Evolutionary conservation across 1,139 yeast genomes (phyloP), one percentile per base, ranked within the genome.

Genomic region (Pichia norvegensis): DNA sequence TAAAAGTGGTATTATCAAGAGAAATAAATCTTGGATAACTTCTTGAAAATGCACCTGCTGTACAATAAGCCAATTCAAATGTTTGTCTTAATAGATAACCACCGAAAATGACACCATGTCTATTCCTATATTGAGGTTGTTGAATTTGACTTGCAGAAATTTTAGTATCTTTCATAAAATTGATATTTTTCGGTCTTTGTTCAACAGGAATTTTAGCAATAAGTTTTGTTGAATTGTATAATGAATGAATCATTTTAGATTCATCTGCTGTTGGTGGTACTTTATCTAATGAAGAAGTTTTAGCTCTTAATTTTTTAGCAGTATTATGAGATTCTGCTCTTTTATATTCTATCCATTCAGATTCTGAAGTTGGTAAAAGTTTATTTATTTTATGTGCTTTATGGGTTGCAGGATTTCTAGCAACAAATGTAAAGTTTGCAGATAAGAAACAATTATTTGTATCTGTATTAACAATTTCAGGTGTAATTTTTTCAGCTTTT

Each of bases 121-220:
- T 78, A 69, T 88, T 88, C 66, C 97, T 78, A 67, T 87, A 88
- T 67, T 88, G 97, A 2, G 97, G 97, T 67, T 88, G 97, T 94
- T 88, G 90, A 66, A 88, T 81, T 56, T 81, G 72, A 7, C 96
- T 85, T 9, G 95, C 84, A 45, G 74, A 70, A 47, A 85, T 74
- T 42, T 66, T 66, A 1, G 96, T 81, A 52, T 85, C 81, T 48
- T 76, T 73, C 95, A 86, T 85, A 57, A 75, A 77, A 41, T 73
- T 67, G 42, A 81, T 63, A 54, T 75, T 73, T 44, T 67, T 62
- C 23, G 80, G 79, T 43, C 66, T 55, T 31, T 62, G 56, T 23
- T 57, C 52, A 14, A 27, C 13, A 16, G 47, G 44, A 14, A 46
- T 16, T 16, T 42, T 38, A 3, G 62, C 51, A 27, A 56, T 40